These are phyloP conservation scores for Poa pratensis DNA, from an alignment of 176 grass and related monocot species.

Conservation along the genomic window DNA sequence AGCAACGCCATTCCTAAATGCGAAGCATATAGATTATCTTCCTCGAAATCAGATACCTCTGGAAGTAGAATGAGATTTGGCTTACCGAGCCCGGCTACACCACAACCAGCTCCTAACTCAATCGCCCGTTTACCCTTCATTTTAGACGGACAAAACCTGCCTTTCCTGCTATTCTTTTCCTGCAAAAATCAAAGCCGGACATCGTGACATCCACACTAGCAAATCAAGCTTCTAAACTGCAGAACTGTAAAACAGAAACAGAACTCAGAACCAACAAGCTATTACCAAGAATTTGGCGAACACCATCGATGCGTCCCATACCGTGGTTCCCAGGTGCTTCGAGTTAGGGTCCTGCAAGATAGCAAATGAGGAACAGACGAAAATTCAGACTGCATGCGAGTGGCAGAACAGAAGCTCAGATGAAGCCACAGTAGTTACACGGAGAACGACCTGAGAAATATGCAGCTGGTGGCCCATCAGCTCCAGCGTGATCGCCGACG, in stretches of 20 bases:
- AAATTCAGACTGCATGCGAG: no score
- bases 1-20: slow-evolving; percentile 85
- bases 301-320: slow-evolving; percentile 98
- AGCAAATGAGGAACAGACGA: background rate
- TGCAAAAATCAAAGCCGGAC: slow-evolving; percentile 22
- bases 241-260: background rate
- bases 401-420: no score
- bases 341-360: slow-evolving; percentile 85
- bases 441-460: slow-evolving; percentile 68
- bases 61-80: background rate
- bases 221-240: slow-evolving; percentile 4
- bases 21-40: background rate
- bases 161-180: slow-evolving; percentile 97
- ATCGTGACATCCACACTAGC: background rate
- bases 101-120: slow-evolving; percentile 93
- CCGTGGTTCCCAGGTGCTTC: slow-evolving; percentile 87
- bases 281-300: slow-evolving; percentile 94
- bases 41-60: background rate
- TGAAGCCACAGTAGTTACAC: no score
- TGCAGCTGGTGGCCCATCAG: slow-evolving; percentile 73
- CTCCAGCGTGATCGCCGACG: slow-evolving; percentile 77
- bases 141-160: slow-evolving; percentile 81
- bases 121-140: slow-evolving; percentile 88
- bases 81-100: slow-evolving; percentile 88
- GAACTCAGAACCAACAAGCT: background rate